Percentiles rank a stretch among this genome's conserved stretches.
These are phyloP conservation scores for Phytophthora uliginosa DNA, from an alignment of 352 stramenopile species.

Conservation along the genomic window DNA sequence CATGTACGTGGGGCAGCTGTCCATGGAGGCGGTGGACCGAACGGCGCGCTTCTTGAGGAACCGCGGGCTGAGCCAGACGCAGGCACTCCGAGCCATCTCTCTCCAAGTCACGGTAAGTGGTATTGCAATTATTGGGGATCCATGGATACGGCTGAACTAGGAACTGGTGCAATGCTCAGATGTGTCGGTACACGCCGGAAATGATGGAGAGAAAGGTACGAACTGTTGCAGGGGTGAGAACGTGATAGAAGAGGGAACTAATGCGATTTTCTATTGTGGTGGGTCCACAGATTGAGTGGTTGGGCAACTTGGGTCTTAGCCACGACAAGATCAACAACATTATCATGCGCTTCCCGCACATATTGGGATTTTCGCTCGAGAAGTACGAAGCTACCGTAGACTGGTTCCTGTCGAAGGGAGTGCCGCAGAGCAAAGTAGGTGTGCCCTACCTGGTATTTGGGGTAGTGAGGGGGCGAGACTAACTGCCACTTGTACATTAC, in stretches of 20 bases:
- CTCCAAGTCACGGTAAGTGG: constrained; percentile 37
- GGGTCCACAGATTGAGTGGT: constrained; percentile 28
- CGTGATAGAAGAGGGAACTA: neutral
- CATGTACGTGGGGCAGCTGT: constrained; percentile 8
- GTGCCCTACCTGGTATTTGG: neutral
- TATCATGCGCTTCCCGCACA: constrained; percentile 40
- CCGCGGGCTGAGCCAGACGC: constrained; percentile 33
- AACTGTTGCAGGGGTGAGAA: neutral
- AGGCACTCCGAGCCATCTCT: constrained; percentile 34
- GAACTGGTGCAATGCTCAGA: constrained; percentile 21
- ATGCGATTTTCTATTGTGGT: neutral
- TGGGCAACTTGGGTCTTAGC: constrained; percentile 37
- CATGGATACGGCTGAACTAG: neutral
- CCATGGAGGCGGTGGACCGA: constrained; percentile 36
- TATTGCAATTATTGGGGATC: no score
- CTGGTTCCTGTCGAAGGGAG: constrained; percentile 47
- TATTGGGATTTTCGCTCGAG: constrained; percentile 40
- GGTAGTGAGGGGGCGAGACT: neutral
- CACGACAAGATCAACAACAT: constrained; percentile 30
- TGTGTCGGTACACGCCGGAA: constrained; percentile 31
- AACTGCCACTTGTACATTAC: neutral
- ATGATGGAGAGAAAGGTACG: constrained; percentile 47
- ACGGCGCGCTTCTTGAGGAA: constrained; percentile 39
- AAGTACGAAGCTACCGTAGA: constrained; percentile 29
- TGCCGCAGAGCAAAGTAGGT: constrained; percentile 40